Evolutionary conservation across 2,329 filamentous ascomycete genomes (phyloP).

Genomic region (Plenodomus lindquistii): DNA sequence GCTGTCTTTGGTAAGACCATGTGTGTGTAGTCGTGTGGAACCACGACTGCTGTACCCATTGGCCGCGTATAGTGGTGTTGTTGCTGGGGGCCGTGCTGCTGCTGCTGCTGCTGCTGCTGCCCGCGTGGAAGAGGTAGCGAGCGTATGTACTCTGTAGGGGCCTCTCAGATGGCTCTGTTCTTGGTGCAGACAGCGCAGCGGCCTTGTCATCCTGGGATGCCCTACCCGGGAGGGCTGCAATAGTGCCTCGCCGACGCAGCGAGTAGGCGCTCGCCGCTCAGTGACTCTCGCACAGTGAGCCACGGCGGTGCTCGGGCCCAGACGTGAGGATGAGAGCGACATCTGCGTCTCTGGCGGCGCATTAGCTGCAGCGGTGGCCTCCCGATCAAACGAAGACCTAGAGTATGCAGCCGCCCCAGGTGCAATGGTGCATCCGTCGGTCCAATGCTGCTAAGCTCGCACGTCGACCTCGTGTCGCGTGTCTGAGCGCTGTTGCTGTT

Average conservation of each 20-base stretch:
- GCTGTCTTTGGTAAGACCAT: too few species aligned
- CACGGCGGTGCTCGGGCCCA: slow-evolving; percentile 16
- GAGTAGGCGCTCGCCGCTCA: background rate
- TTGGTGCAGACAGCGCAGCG: background rate
- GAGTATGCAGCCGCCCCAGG: slow-evolving; percentile 22
- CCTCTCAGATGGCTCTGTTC: background rate
- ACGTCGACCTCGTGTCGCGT: background rate
- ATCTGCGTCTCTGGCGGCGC: slow-evolving; percentile 10
- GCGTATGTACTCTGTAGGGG: slow-evolving; percentile 2
- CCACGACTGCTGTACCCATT: slow-evolving; percentile 20
- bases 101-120: background rate
- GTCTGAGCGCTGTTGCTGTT: too few species aligned
- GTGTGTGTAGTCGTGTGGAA: slow-evolving; percentile 14
- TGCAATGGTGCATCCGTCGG: slow-evolving; percentile 8
- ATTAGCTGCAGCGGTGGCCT: slow-evolving; percentile 25
- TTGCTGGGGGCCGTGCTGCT: slow-evolving; percentile 1
- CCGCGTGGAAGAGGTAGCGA: slow-evolving; percentile 1
- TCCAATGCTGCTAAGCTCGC: slow-evolving; percentile 14
- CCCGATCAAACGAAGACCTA: slow-evolving; percentile 20
- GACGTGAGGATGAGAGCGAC: slow-evolving; percentile 11
- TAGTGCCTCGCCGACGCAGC: background rate
- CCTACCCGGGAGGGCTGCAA: background rate
- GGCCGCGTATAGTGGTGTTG: slow-evolving; percentile 10
- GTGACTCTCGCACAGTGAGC: slow-evolving; percentile 16
- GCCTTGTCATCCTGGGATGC: background rate